These are phyloP conservation scores for Lactarius sp. DNA, from an alignment of 768 basidiomycete species.

Conservation along the genomic window DNA sequence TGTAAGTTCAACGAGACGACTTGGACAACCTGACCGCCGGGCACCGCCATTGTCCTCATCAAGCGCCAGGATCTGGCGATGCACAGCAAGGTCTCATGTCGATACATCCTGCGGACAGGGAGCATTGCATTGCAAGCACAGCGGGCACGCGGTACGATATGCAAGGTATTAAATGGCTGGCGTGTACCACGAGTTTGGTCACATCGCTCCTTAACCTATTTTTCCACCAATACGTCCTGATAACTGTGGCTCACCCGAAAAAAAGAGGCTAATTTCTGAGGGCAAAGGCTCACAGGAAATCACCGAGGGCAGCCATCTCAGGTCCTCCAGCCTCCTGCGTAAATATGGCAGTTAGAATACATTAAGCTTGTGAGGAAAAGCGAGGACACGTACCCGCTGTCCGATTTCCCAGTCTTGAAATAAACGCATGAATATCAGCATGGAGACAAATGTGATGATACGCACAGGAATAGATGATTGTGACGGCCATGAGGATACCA, in stretches of 20 bases:
- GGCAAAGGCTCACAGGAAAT: constrained; percentile 50
- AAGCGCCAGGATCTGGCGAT: neutral
- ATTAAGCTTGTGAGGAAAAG: neutral
- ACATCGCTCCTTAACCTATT: constrained; percentile 1
- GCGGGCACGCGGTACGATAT: neutral
- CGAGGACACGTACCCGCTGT: constrained; percentile 47
- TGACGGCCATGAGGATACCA: constrained; percentile 96
- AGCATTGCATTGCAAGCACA: constrained; percentile 1
- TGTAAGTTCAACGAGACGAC: neutral
- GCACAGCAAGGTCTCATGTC: neutral
- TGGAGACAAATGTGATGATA: constrained; percentile 17
- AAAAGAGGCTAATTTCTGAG: neutral
- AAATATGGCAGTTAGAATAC: neutral
- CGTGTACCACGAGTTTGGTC: neutral
- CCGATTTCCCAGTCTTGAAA: constrained; percentile 89
- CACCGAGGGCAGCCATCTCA: constrained; percentile 77
- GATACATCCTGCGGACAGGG: neutral
- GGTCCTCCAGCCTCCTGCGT: constrained; percentile 69
- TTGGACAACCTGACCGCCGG: neutral
- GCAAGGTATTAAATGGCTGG: neutral
- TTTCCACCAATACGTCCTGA: neutral
- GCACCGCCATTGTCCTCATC: neutral
- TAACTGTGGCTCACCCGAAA: neutral
- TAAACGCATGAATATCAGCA: neutral
- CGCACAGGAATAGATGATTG: constrained; percentile 82